A percentile compares a stretch with the other conserved stretches of the same genome.
phyloP scores from a whole-genome alignment of 2,329 filamentous ascomycete genomes.

The Dactylellina sp. region DNA sequence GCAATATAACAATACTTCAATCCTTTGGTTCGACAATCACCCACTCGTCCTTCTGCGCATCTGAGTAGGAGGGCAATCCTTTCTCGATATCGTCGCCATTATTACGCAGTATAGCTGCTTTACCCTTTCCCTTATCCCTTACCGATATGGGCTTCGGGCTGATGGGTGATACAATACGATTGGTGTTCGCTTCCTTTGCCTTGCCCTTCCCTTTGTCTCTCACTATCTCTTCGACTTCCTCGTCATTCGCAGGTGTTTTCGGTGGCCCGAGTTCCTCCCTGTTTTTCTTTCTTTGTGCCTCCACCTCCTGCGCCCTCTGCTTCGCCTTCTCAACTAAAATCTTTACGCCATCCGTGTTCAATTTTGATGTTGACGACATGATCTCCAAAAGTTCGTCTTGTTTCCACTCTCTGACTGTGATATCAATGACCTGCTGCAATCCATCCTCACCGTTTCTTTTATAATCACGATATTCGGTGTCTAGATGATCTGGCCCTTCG shows the following conservation, averaged over 20 bases:
- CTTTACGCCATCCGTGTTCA: constrained; percentile 33
- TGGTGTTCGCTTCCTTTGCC: constrained; percentile 21
- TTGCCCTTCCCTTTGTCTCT: constrained; percentile 34
- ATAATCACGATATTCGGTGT: constrained; percentile 35
- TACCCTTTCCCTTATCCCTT: constrained; percentile 46
- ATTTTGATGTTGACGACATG: constrained; percentile 23
- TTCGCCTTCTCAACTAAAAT: constrained; percentile 22
- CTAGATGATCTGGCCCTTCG: constrained; percentile 14
- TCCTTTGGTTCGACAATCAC: constrained; percentile 47
- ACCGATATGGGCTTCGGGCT: constrained; percentile 46
- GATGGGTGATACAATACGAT: constrained; percentile 10
- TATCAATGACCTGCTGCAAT: constrained; percentile 22
- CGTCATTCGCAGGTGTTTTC: constrained; percentile 15
- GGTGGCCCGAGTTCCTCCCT: constrained; percentile 10
- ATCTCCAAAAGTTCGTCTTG: constrained; percentile 42
- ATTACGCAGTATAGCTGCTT: constrained; percentile 27
- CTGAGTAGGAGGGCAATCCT: constrained; percentile 40
- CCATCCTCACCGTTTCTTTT: constrained; percentile 30
- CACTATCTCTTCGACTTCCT: constrained; percentile 1
- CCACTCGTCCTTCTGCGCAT: constrained; percentile 36
- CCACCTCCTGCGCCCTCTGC: constrained; percentile 4
- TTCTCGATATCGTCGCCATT: constrained; percentile 18
- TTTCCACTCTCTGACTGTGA: constrained; percentile 11
- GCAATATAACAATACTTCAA: constrained; percentile 21
- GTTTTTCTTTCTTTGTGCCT: constrained; percentile 9